Base-by-base conservation (phyloP, 257 asterid species). In the Lycium barbarum region DNA sequence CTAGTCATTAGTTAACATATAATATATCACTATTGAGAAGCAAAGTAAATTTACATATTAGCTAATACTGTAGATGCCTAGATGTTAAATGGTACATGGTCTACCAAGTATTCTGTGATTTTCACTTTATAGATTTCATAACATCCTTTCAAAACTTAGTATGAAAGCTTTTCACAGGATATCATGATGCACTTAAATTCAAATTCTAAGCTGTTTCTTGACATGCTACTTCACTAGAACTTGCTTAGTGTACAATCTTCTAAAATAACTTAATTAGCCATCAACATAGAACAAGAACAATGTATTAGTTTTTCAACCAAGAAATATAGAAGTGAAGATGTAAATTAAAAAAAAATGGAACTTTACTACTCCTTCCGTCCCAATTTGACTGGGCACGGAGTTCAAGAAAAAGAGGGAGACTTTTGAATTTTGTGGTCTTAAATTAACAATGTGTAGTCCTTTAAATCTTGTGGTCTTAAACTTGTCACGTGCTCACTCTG, bases 61-160 rank as follows among this genome's bases (percentile, higher is more conserved):
- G 54, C 33, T 70, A 70, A 40, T 43, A 71, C 9, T 71, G 33
- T 40, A 35, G 55, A 71, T 18, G 79, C 79, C 79, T 9, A 40
- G 79, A 71, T 71, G 78, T 71, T 71, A 55, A 71, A 71, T 40
- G 51, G 55, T 18, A 71, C 40, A 71, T 71, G 18, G 35, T 71
- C 55, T 40, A 71, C 79, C 17, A 71, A 40, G 54, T 71, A 71
- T n/a, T 20, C 35, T 43, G 79, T 43, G 7, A 9, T 43, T 71
- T 71, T 43, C 57, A 43, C 18, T 71, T n/a, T 43, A 66, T 36
- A 33, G 73, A 13, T 35, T 43, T 72, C 80, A 45, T 45, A 45
- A 5, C 12, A 72, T 72, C 80, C 18, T 45, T 45, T 20, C 57
- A 72, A 36, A 68, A 68, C 76, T 68, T 68, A 36, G 76, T 40